Base-by-base conservation (phyloP, 2,329 filamentous ascomycete species). In the Stagonosporopsis tanaceti region DNA sequence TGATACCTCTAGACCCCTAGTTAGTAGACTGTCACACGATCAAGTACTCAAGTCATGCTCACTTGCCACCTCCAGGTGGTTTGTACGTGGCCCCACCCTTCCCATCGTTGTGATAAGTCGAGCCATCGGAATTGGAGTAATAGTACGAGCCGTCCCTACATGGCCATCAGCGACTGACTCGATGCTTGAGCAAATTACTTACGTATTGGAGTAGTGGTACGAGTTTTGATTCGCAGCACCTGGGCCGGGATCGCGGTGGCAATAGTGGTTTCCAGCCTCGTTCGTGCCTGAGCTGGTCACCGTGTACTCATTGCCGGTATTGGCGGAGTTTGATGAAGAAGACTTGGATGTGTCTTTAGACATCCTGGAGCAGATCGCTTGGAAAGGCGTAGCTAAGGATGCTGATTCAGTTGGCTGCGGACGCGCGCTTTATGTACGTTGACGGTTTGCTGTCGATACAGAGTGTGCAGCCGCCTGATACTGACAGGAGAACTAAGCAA, bases 131-230 rank as follows among this genome's bases (percentile, higher is more conserved):
- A 20, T 34, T 17, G 28, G 41, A 56, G 34, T 50, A 51, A 20
- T 47, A 56, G 47, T 51, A 46, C 15, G 53, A 56, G 9, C 46
- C 54, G 17, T 62, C 39, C 20, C 30, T 35, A 6, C 15, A 7
- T 5, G 4, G 6, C 3, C 9, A 25, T 25, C 39, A 27, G 12
- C 5, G 22, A 30, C 25, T 15, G 3, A 12, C 53, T 51, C 42
- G 27, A 55, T 9, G 69, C 73, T 57, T 57, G 66, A 59, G 69
- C 70, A 53, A 72, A 59, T 70, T 74, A 22, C 62, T 68, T 22
- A 70, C 73, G 42, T 57, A 55, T 76, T 77, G 57, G 71, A 74
- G 53, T 76, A 77, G 47, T 76, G 73, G 64, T 76, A 76, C 4
- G 68, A 66, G 57, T 75, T 76, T 17, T 15, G 17, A 57, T 76